A percentile compares a stretch with the other conserved stretches of the same genome.
These are phyloP conservation scores for Pseudogymnoascus sp. DNA, from an alignment of 2,329 filamentous ascomycete species.

Conservation along the genomic window DNA sequence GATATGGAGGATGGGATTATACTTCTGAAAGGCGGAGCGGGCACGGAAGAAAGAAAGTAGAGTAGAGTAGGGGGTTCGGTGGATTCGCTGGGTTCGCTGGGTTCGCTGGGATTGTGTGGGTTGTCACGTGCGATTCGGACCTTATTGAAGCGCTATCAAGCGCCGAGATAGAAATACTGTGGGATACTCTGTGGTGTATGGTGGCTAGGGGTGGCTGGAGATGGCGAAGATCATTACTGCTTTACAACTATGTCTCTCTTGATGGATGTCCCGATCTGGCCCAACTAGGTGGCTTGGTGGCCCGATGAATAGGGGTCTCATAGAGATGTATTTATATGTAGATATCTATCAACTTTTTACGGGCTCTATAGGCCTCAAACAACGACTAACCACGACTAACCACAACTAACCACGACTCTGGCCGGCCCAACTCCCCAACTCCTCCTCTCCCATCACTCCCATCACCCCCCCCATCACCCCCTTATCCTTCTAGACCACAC, in stretches of 20 bases:
- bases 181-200: too few species aligned
- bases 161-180: neutral
- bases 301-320: neutral
- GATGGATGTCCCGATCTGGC: constrained; percentile 1
- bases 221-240: neutral
- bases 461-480: neutral
- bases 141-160: neutral
- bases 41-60: neutral
- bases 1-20: neutral
- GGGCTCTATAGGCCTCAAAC: neutral
- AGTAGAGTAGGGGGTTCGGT: neutral
- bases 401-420: neutral
- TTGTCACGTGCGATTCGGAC: neutral
- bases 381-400: neutral
- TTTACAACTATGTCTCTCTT: neutral
- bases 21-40: neutral
- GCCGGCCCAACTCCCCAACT: neutral
- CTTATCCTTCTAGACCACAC: neutral
- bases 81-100: too few species aligned
- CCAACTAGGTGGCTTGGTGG: neutral
- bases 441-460: neutral
- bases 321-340: neutral
- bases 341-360: neutral
- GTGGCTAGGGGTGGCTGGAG: neutral
- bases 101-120: neutral